These are phyloP conservation scores for Entomortierella chlamydospora DNA, from an alignment of 192 early-diverging fungal genomes.

Conservation along the genomic window DNA sequence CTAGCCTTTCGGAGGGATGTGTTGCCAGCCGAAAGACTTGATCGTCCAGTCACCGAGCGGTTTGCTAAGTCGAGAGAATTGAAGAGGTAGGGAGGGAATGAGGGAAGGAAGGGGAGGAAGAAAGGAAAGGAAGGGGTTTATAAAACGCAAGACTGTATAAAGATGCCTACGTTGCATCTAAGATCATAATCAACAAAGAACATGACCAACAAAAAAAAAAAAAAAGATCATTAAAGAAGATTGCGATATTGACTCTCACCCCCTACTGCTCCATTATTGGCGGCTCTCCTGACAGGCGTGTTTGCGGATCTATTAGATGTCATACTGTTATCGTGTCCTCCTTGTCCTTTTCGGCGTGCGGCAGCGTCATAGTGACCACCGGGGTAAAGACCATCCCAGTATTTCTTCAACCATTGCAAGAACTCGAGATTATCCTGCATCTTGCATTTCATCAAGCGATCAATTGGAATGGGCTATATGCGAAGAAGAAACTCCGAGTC, in stretches of 20 bases:
- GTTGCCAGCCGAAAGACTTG: conserved; percentile 19
- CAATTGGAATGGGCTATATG: conserved; percentile 81
- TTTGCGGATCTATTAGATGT: conserved; percentile 45
- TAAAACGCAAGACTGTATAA: neutral
- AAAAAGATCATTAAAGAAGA: too few relatives aligned
- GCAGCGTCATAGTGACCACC: conserved; percentile 86
- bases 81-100: neutral
- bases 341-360: conserved; percentile 69
- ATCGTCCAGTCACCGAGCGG: conserved; percentile 38
- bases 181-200: neutral
- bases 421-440: conserved; percentile 99
- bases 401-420: conserved; percentile 93
- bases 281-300: conserved; percentile 38
- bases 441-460: conserved; percentile 91
- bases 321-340: conserved; percentile 17
- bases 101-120: neutral
- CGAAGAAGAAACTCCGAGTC: neutral
- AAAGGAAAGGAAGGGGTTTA: too few relatives aligned
- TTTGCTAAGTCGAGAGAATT: conserved; percentile 6
- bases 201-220: neutral
- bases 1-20: conserved; percentile 23
- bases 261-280: conserved; percentile 39
- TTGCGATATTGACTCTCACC: neutral
- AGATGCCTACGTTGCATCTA: neutral
- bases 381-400: conserved; percentile 88